A percentile compares a stretch with the other conserved stretches of the same genome.
Evolutionary conservation across 257 asterid genomes (phyloP).

Genomic region (Eustoma russellianum): DNA sequence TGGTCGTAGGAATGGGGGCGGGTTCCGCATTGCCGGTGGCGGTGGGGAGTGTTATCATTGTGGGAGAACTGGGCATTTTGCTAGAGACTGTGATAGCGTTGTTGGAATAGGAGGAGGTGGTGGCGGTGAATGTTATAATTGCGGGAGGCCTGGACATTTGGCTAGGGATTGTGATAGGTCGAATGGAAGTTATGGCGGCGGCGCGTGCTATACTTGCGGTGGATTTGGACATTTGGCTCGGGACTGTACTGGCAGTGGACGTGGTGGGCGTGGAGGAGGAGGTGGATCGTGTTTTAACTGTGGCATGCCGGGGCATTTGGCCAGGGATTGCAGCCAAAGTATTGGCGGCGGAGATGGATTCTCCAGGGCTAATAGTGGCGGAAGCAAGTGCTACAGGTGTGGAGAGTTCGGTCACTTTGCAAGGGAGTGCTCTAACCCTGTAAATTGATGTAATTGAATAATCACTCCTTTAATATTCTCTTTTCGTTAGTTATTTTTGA

Average conservation of each 20-base stretch:
- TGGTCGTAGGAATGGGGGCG: slow-evolving; percentile 20
- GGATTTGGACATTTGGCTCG: slow-evolving; percentile 61
- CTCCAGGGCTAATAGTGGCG: slow-evolving; percentile 30
- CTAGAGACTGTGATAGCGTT: slow-evolving; percentile 32
- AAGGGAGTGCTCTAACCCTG: slow-evolving; percentile 46
- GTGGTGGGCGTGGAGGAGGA: slow-evolving; percentile 21
- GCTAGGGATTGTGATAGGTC: slow-evolving; percentile 44
- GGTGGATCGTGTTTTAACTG: slow-evolving; percentile 48
- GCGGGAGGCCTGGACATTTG: slow-evolving; percentile 57
- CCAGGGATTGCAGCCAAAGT: slow-evolving; percentile 56
- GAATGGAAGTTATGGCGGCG: slow-evolving; percentile 20
- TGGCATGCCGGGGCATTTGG: slow-evolving; percentile 59
- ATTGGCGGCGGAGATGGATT: slow-evolving; percentile 25
- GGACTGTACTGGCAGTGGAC: slow-evolving; percentile 45
- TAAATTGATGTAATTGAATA: slow-evolving; percentile 4
- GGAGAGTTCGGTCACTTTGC: slow-evolving; percentile 72
- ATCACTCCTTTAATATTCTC: neutral
- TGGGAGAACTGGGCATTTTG: slow-evolving; percentile 35
- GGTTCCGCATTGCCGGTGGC: slow-evolving; percentile 5
- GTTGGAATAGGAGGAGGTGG: slow-evolving; percentile 9
- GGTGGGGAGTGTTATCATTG: slow-evolving; percentile 32
- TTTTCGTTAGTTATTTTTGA: neutral
- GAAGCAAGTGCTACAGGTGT: slow-evolving; percentile 49
- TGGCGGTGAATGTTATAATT: slow-evolving; percentile 44
- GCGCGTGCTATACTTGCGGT: slow-evolving; percentile 48